A percentile compares a stretch with the other conserved stretches of the same genome.
These are phyloP conservation scores for Leucocoprinus sp. DNA, from an alignment of 768 basidiomycete species.

Conservation along the genomic window DNA sequence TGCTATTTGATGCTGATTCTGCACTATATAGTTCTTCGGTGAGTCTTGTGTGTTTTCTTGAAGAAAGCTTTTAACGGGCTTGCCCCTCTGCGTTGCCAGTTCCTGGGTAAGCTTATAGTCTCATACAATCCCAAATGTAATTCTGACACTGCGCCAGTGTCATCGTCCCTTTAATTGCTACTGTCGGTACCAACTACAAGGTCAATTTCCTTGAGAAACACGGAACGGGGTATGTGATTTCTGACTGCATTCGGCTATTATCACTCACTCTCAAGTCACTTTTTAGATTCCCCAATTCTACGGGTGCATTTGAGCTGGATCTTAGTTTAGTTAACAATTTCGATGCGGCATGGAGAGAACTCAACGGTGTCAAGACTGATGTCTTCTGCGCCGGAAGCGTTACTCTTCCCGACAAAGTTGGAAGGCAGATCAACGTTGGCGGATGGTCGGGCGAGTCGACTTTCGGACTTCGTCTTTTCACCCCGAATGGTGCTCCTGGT, in stretches of 20 bases:
- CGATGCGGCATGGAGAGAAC: slow-evolving; percentile 58
- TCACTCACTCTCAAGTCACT: neutral
- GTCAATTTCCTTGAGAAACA: slow-evolving; percentile 72
- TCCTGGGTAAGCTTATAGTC: slow-evolving; percentile 32
- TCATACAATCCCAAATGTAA: slow-evolving; percentile 8
- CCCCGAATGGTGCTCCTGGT: slow-evolving; percentile 58
- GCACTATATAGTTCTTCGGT: slow-evolving; percentile 38
- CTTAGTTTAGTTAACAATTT: slow-evolving; percentile 43
- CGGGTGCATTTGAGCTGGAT: slow-evolving; percentile 76
- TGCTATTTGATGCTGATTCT: neutral
- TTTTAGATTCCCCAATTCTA: slow-evolving; percentile 47
- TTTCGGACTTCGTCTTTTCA: slow-evolving; percentile 65
- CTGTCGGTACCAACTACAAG: slow-evolving; percentile 75
- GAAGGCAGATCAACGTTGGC: slow-evolving; percentile 56
- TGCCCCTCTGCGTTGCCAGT: slow-evolving; percentile 22
- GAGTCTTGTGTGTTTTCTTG: slow-evolving; percentile 13
- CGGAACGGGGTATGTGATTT: slow-evolving; percentile 43
- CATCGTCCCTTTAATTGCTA: slow-evolving; percentile 65
- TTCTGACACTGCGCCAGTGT: slow-evolving; percentile 31
- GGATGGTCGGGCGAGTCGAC: slow-evolving; percentile 69
- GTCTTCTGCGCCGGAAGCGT: slow-evolving; percentile 75
- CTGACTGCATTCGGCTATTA: neutral
- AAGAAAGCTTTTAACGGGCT: neutral
- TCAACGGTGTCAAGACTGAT: slow-evolving; percentile 63
- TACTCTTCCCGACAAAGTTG: slow-evolving; percentile 68